phyloP scores from a whole-genome alignment of 306 rosid species.

The Quillaja saponaria region DNA sequence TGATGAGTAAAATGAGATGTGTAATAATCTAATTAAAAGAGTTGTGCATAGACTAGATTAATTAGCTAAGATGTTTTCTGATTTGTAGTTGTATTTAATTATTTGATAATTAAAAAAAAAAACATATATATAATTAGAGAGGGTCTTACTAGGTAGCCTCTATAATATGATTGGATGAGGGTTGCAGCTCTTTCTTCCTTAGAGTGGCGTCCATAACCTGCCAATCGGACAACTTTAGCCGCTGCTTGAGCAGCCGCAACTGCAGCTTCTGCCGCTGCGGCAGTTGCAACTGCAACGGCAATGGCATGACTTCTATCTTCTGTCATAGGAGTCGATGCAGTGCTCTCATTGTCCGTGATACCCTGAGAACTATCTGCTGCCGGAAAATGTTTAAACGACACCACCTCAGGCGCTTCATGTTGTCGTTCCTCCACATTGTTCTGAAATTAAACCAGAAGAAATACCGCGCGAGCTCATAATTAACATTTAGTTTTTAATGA shows the following conservation, averaged over 20 bases:
- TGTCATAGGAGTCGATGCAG: slow-evolving; percentile 47
- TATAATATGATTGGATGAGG: slow-evolving; percentile 78
- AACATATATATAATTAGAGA: too few relatives aligned
- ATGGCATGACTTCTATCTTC: slow-evolving; percentile 67
- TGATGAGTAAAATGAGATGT: too few relatives aligned
- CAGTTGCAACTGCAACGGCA: slow-evolving; percentile 79
- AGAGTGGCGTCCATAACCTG: slow-evolving; percentile 75
- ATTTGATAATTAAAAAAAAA: too few relatives aligned
- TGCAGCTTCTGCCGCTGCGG: slow-evolving; percentile 81
- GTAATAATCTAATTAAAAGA: too few relatives aligned
- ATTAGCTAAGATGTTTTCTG: too few relatives aligned
- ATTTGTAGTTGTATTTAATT: too few relatives aligned
- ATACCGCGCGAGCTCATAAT: background rate
- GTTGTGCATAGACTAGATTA: too few relatives aligned
- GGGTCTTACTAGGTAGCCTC: slow-evolving; percentile 86
- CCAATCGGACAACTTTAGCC: slow-evolving; percentile 71
- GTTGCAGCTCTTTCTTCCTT: slow-evolving; percentile 79
- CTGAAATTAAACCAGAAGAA: slow-evolving; percentile 23
- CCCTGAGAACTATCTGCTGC: slow-evolving; percentile 75
- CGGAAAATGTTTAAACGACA: slow-evolving; percentile 78
- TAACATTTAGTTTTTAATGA: background rate
- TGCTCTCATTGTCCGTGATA: slow-evolving; percentile 57
- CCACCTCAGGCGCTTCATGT: slow-evolving; percentile 66
- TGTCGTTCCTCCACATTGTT: slow-evolving; percentile 53
- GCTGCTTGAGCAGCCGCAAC: slow-evolving; percentile 89